Evolutionary conservation across 2,329 filamentous ascomycete species (phyloP).

Genomic region (Fusarium domesticum): DNA sequence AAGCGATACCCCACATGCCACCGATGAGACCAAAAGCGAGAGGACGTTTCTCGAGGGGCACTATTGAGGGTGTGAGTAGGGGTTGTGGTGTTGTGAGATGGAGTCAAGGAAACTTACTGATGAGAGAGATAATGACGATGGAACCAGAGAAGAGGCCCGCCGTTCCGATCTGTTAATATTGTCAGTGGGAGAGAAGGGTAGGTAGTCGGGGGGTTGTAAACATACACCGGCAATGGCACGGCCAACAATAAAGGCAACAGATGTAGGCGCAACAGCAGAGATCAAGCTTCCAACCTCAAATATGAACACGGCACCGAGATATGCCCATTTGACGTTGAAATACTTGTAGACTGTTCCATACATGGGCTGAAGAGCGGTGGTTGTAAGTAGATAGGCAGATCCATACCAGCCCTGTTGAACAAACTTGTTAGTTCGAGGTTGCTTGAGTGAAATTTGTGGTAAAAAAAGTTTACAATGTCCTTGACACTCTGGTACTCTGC

Average conservation of each 20-base stretch:
- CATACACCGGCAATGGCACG: conserved; percentile 48
- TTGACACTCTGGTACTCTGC: conserved; percentile 42
- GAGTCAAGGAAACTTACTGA: conserved; percentile 37
- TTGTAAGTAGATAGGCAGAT: conserved; percentile 47
- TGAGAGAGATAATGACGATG: conserved; percentile 46
- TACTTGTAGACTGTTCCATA: conserved; percentile 50
- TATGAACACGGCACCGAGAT: conserved; percentile 42
- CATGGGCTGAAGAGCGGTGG: conserved; percentile 48
- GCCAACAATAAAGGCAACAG: conserved; percentile 50
- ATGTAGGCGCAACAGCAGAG: conserved; percentile 44
- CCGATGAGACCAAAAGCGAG: conserved; percentile 54
- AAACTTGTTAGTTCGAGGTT: too few species aligned
- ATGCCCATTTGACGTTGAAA: conserved; percentile 48
- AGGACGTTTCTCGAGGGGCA: conserved; percentile 53
- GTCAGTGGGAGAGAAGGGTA: conserved; percentile 6
- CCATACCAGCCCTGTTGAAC: conserved; percentile 47
- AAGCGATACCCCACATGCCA: conserved; percentile 55
- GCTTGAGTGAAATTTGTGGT: too few species aligned
- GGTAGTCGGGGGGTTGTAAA: neutral
- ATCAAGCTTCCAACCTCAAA: conserved; percentile 45
- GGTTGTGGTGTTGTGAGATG: neutral
- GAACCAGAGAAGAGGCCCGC: conserved; percentile 51
- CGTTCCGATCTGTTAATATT: conserved; percentile 40
- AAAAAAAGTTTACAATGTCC: conserved; percentile 48
- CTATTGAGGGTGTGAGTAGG: conserved; percentile 20